A percentile compares a stretch with the other conserved stretches of the same genome.
Evolutionary conservation across 129 eudicot genomes (phyloP).

Genomic region (Calendula officinalis): DNA sequence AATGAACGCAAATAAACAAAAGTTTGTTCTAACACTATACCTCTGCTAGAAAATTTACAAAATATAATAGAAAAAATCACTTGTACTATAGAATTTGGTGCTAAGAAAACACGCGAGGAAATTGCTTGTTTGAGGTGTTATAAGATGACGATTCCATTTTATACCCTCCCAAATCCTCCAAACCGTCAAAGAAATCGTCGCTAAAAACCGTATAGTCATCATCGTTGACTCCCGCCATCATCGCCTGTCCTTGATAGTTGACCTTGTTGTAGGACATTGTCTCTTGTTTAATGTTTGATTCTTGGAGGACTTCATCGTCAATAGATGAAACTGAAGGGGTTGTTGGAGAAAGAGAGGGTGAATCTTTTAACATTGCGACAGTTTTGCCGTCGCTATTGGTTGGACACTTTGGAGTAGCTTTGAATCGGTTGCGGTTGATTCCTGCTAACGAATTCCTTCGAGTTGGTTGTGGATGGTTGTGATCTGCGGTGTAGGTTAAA

Average conservation of each 20-base stretch:
- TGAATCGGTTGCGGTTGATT: slow-evolving; percentile 41
- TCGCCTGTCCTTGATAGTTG: slow-evolving; percentile 11
- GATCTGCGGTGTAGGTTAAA: slow-evolving; percentile 70
- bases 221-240: slow-evolving; percentile 1
- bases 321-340: slow-evolving; percentile 26
- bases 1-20: background rate
- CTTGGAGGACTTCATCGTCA: slow-evolving; percentile 31
- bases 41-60: slow-evolving; percentile 27
- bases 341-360: slow-evolving; percentile 15
- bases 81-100: slow-evolving; percentile 3
- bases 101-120: slow-evolving; percentile 38
- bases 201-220: slow-evolving; percentile 26
- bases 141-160: slow-evolving; percentile 26
- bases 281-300: slow-evolving; percentile 30
- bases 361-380: slow-evolving; percentile 17
- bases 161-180: slow-evolving; percentile 57
- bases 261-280: slow-evolving; percentile 17
- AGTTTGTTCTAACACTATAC: slow-evolving; percentile 8
- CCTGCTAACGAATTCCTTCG: slow-evolving; percentile 75
- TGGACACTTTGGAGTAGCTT: slow-evolving; percentile 35
- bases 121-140: slow-evolving; percentile 21
- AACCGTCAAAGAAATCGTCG: slow-evolving; percentile 77
- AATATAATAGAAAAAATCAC: slow-evolving; percentile 11
- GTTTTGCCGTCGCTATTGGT: slow-evolving; percentile 27
- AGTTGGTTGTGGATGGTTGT: slow-evolving; percentile 77